Evolutionary conservation across 208 protist species (phyloP), one percentile per base, ranked within the genome.

Genomic region (Trypanosoma theileri): DNA sequence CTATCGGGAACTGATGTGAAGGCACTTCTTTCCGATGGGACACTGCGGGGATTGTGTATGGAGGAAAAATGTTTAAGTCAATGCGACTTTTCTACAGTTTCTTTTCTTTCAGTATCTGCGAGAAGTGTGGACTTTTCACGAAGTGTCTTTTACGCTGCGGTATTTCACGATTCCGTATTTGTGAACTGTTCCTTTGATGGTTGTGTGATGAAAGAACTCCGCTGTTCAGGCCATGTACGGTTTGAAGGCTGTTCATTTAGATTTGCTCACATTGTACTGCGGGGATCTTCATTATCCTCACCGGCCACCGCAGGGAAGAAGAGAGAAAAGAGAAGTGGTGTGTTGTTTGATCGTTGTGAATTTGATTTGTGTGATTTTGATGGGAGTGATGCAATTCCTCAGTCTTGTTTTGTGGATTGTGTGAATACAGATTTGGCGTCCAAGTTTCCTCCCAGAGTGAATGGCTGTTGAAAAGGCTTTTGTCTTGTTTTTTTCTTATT

Each of bases 311-410:
- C n/a, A n/a, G n/a, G n/a, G n/a, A n/a, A n/a, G n/a, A n/a, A n/a
- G 63, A 44, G 24, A 22, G 21, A 19, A 19, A 60, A 16, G 0
- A 14, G 4, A 26, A 11, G 16, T 26, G 19, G 31, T n/a, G 51
- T 91, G 22, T 19, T 69, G 7, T 92, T 92, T 69, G 42, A 82
- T 10, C 40, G 59, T 1, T 90, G 88, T 59, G 79, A 90, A 65
- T 88, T 93, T 62, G 88, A 93, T 62, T 58, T 93, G 56, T 54
- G 66, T 26, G 79, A 82, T 52, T 93, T 93, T 64, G 73, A 82
- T 21, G 79, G 75, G 48, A 81, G 80, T 68, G 59, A 66, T 53
- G 62, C 62, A 9, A 42, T 88, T 14, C 51, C 62, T 17, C 22
- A 52, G 0, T 11, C 28, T 21, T 69, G 61, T 52, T 92, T 92